Base-by-base conservation (phyloP, 306 rosid species). In the Castanea mollissima region DNA sequence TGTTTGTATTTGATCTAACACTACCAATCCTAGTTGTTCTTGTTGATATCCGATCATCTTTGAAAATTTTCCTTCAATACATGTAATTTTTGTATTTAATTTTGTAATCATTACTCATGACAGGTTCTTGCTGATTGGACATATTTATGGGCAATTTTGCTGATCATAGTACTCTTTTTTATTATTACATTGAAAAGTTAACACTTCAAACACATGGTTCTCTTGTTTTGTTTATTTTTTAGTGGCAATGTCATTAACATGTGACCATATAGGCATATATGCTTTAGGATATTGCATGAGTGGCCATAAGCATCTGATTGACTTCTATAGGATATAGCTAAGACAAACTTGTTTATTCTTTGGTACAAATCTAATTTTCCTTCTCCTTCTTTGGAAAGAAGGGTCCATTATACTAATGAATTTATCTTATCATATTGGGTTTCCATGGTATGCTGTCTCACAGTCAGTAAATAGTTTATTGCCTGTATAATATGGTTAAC, bases 101-200 rank as follows among this genome's bases (percentile, higher is more conserved):
- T 58, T 74, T 72, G 69, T 81, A 78, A 80, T 80, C 78, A 32
- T 34, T 72, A 4, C 52, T 69, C 31, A 15, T 83, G 64, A 73
- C 89, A 91, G 99, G 94, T 95, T 65, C 88, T 93, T 62, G 89
- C 97, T 73, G 91, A 95, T 67, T 82, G 91, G 91, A 80, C 81
- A 46, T 88, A 87, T 87, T 52, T 84, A 38, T 70, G 85, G 16
- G 78, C 94, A 57, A 64, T 78, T 69, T 82, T 86, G 81, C 64
- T 88, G 76, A 34, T 75, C 15, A 20, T 90, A 69, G 73, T 83
- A 70, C 86, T 87, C 35, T 69, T 89, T 44, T 73, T 89, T 49
- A 84, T 52, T 72, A 79, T 84, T 76, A 87, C 81, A 59, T 81
- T 80, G 51, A 93, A 85, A 87, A 80, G 98, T 98, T 91, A 80